Base-by-base conservation (phyloP, 139 green algal species). In the Monoraphidium neglectum region DNA sequence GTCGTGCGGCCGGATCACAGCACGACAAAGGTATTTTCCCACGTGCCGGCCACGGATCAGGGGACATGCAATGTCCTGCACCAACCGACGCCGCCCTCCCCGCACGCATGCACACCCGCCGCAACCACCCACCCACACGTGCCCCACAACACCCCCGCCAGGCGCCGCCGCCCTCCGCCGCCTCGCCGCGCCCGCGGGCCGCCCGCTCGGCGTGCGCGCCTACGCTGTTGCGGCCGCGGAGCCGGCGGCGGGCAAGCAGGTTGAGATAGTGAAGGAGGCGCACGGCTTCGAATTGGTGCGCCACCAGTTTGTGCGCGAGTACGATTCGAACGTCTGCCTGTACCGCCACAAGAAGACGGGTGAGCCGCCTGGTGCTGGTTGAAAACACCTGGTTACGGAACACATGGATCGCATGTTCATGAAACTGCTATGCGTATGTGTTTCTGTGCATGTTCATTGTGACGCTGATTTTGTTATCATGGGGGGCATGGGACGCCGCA, bases 281-380 rank as follows among this genome's bases (percentile, higher is more conserved):
- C 93, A 97, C 79, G 94, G 94, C 65, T 98, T 97, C 75, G 78
- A 87, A 43, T 86, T 97, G 70, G 70, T 88, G 53, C 77, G 88
- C 56, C 66, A 95, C 73, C 87, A 97, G 79, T 97, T 90, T 71
- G 85, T 98, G 46, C 65, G 87, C 28, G 94, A 98, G 80, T 97
- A 97, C 76, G 89, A 91, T 78, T 95, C 89, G 4, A 69, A 87
- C 32, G 88, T 94, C 46, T 75, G 91, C 46, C 49, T 94, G 56
- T 98, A 98, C 86, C 85, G 85, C 35, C 94, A 98, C 84, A 73
- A 91, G 59, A 91, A 92, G 81, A 95, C 90, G 62, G 90, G 87
- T 90, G 62, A 47, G 74, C 74, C 15, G 63, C 47, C 23, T 2
- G 36, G 32, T 56, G 51, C 6, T 64, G 26, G n/a, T 64, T 30